Percentiles rank a stretch among this genome's conserved stretches.
Evolutionary conservation across 1,284 basidiomycete species (phyloP).

Genomic region (Kwoniella shivajii): DNA sequence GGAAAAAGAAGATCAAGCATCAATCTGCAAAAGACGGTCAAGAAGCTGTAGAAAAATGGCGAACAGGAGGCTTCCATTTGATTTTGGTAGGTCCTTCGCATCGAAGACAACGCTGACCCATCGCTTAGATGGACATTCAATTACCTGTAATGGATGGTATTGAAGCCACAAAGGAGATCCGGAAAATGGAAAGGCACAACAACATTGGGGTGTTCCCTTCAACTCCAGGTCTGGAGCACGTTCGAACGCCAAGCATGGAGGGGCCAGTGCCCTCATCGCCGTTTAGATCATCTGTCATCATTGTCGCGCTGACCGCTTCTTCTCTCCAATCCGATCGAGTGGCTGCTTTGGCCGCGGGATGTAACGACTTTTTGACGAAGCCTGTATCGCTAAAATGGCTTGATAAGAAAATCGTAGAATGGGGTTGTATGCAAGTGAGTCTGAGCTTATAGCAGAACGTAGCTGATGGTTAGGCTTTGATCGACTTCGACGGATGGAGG

Average conservation of each 20-base stretch:
- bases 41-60: conserved; percentile 96
- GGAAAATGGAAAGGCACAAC: conserved; percentile 72
- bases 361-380: conserved; percentile 98
- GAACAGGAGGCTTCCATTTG: conserved; percentile 88
- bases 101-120: background rate
- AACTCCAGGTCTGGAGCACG: conserved; percentile 62
- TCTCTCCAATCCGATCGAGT: conserved; percentile 91
- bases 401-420: conserved; percentile 98
- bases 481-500: conserved; percentile 56
- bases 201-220: conserved; percentile 72
- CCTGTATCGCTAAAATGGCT: conserved; percentile 94
- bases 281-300: conserved; percentile 93
- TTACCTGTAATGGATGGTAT: conserved; percentile 99
- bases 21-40: conserved; percentile 92
- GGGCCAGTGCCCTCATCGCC: conserved; percentile 57
- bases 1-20: conserved; percentile 93
- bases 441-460: background rate
- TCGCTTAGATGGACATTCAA: conserved; percentile 95
- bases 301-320: conserved; percentile 96
- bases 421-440: conserved; percentile 65
- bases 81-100: conserved; percentile 70
- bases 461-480: conserved; percentile 46
- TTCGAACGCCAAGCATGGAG: conserved; percentile 36
- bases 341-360: conserved; percentile 92
- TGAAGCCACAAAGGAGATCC: conserved; percentile 93